A percentile compares a stretch with the other conserved stretches of the same genome.
phyloP scores from a whole-genome alignment of 306 rosid species.

The Cucurbita pepo region DNA sequence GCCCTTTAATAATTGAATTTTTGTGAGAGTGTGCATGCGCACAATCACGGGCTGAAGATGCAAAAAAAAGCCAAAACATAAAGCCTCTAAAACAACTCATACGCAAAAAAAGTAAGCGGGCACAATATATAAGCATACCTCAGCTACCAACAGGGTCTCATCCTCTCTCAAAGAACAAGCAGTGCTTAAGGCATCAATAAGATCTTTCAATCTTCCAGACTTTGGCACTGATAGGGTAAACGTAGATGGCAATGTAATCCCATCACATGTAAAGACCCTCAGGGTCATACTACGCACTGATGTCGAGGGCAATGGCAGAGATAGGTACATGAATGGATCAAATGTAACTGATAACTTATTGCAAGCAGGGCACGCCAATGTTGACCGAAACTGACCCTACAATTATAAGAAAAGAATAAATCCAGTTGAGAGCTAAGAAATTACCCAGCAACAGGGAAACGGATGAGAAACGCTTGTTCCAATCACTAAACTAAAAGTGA shows the following conservation, averaged over 20 bases:
- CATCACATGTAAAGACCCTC: constrained; percentile 49
- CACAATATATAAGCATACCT: constrained; percentile 30
- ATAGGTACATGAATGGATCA: constrained; percentile 87
- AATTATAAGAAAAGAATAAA: constrained; percentile 5
- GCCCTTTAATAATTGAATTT: not conserved
- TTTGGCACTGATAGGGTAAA: constrained; percentile 38
- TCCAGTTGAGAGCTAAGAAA: not conserved
- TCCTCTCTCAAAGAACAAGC: constrained; percentile 51
- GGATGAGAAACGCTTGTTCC: not conserved
- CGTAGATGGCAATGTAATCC: constrained; percentile 34
- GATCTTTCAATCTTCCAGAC: constrained; percentile 44
- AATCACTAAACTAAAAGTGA: not conserved
- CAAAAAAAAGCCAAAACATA: not conserved
- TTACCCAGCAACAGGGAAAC: not conserved
- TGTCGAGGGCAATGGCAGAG: constrained; percentile 74
- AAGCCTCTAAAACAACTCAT: not conserved
- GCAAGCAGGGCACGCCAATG: constrained; percentile 69
- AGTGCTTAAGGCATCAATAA: constrained; percentile 35
- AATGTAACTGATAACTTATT: constrained; percentile 59
- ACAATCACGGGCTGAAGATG: not conserved
- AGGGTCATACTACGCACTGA: constrained; percentile 50
- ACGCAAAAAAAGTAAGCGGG: not conserved
- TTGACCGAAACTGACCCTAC: constrained; percentile 78
- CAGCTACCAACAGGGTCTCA: constrained; percentile 61
- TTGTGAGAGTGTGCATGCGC: too few species aligned